These are phyloP conservation scores for Serendipita sp. DNA, from an alignment of 768 basidiomycete species.

Conservation along the genomic window DNA sequence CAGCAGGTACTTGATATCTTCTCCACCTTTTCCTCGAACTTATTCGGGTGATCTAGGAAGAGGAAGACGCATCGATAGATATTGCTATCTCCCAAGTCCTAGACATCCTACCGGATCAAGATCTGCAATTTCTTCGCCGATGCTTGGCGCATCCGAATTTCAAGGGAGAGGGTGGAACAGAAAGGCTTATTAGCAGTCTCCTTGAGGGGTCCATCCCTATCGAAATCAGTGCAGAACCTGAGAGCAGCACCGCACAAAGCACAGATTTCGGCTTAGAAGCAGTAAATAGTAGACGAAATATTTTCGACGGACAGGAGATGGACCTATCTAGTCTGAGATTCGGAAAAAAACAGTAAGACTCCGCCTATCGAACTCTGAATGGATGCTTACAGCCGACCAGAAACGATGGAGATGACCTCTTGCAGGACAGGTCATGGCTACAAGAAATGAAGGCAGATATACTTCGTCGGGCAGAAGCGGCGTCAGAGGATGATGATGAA, in stretches of 20 bases:
- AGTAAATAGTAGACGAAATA: slow-evolving; percentile 40
- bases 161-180: slow-evolving; percentile 38
- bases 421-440: slow-evolving; percentile 43
- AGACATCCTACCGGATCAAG: slow-evolving; percentile 56
- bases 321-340: slow-evolving; percentile 42
- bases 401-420: slow-evolving; percentile 28
- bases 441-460: slow-evolving; percentile 75
- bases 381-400: slow-evolving; percentile 18
- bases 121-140: slow-evolving; percentile 39
- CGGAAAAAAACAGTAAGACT: slow-evolving; percentile 41
- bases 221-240: slow-evolving; percentile 14
- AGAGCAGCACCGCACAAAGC: background rate
- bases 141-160: slow-evolving; percentile 35
- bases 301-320: slow-evolving; percentile 59
- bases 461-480: slow-evolving; percentile 54
- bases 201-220: slow-evolving; percentile 54
- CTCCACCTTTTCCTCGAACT: too few species aligned
- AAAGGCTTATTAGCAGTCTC: slow-evolving; percentile 53
- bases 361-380: background rate
- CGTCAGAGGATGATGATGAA: slow-evolving; percentile 44
- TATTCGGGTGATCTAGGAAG: background rate
- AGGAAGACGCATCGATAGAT: background rate
- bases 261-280: slow-evolving; percentile 13
- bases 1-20: too few species aligned
- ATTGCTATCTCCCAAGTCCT: slow-evolving; percentile 41